phyloP scores from a whole-genome alignment of 768 basidiomycete genomes.

The Hypsizygus marmoreus region DNA sequence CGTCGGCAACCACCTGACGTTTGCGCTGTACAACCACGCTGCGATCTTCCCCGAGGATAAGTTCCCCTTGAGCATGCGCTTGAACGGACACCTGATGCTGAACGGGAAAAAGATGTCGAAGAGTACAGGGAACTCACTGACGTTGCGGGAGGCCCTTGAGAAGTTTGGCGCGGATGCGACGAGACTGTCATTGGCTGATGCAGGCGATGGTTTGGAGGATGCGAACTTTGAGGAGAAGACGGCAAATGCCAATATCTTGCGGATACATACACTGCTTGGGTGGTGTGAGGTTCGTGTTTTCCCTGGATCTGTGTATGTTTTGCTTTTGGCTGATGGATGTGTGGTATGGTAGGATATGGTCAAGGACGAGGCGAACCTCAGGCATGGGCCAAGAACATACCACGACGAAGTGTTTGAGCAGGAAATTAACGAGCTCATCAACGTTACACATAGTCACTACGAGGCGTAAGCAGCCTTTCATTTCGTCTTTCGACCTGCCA shows the following conservation, averaged over 20 bases:
- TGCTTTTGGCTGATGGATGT: conserved; percentile 10
- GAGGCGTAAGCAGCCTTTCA: conserved; percentile 61
- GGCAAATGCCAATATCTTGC: conserved; percentile 94
- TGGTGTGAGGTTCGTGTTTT: conserved; percentile 81
- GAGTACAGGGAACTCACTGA: conserved; percentile 94
- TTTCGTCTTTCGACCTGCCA: neutral
- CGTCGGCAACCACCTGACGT: conserved; percentile 93
- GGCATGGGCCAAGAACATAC: conserved; percentile 74
- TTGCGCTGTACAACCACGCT: conserved; percentile 93
- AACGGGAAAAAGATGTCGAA: conserved; percentile 99
- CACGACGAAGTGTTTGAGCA: conserved; percentile 92
- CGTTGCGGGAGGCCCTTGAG: conserved; percentile 80
- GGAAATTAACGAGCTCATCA: conserved; percentile 86
- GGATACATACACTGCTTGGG: conserved; percentile 83
- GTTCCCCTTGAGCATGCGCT: conserved; percentile 90
- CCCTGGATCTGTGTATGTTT: neutral
- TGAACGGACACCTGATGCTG: conserved; percentile 95
- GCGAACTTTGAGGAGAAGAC: conserved; percentile 99
- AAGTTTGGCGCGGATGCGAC: conserved; percentile 99
- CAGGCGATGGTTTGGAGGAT: conserved; percentile 96
- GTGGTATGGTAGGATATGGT: conserved; percentile 70
- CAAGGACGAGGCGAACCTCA: conserved; percentile 67
- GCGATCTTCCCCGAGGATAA: conserved; percentile 90
- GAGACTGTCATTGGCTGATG: conserved; percentile 89
- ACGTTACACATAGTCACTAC: conserved; percentile 78